Percentiles rank a stretch among this genome's conserved stretches.
Conservation (phyloP, 2,329 filamentous ascomycete species). For the Eutypella sp. region DNA sequence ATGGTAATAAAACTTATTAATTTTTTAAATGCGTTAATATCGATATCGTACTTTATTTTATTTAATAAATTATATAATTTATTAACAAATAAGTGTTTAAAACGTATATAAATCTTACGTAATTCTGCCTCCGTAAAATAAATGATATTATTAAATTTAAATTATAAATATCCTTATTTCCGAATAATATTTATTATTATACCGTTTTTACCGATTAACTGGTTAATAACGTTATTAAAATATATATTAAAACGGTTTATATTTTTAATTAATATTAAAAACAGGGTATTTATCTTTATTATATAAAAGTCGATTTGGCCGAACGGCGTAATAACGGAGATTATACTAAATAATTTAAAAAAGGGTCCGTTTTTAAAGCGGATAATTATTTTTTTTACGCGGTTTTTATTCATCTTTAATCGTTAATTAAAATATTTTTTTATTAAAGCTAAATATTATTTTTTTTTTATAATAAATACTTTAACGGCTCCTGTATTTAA, state of each 20-base stretch:
- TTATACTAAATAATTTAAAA: background rate
- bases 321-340: background rate
- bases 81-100: background rate
- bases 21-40: conserved; percentile 2
- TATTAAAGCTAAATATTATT: too few relatives aligned
- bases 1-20: conserved; percentile 4
- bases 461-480: background rate
- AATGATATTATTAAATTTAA: background rate
- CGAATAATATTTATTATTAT: too few relatives aligned
- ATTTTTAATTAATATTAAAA: conserved; percentile 1
- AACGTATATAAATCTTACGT: background rate
- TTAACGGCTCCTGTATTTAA: background rate
- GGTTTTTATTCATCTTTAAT: conserved; percentile 1
- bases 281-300: conserved; percentile 1
- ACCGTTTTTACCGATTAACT: background rate
- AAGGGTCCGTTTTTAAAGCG: background rate
- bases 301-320: background rate
- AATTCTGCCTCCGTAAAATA: conserved; percentile 1
- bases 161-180: conserved; percentile 2
- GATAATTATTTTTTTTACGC: background rate
- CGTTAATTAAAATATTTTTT: background rate
- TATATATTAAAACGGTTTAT: conserved; percentile 2
- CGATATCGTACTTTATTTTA: background rate
- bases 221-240: conserved; percentile 1
- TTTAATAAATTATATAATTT: conserved; percentile 2